Evolutionary conservation across 106 monocot species (phyloP).

Genomic region (Dioscorea zingiberensis): DNA sequence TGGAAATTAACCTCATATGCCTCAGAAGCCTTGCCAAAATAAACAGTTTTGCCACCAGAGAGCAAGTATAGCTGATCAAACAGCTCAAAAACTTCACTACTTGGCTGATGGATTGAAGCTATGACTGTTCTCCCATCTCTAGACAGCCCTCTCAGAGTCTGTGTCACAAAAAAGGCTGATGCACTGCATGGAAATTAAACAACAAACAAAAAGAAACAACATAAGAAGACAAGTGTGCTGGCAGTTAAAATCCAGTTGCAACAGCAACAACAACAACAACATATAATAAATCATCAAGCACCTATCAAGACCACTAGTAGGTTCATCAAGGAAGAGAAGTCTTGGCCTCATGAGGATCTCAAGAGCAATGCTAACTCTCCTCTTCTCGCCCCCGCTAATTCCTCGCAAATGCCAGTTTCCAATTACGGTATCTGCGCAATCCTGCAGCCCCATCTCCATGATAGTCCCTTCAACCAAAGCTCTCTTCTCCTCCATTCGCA

Average conservation of each 20-base stretch:
- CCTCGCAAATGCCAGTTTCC: slow-evolving; percentile 86
- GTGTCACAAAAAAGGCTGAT: slow-evolving; percentile 94
- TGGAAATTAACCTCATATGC: slow-evolving; percentile 71
- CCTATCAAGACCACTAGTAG: slow-evolving; percentile 98
- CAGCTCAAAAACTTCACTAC: slow-evolving; percentile 96
- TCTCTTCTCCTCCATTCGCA: slow-evolving; percentile 59
- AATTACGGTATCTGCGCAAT: slow-evolving; percentile 67
- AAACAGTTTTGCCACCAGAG: slow-evolving; percentile 87
- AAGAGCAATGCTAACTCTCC: slow-evolving; percentile 90
- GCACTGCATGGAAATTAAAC: slow-evolving; percentile 46
- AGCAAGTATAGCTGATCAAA: slow-evolving; percentile 84
- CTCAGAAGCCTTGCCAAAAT: slow-evolving; percentile 71
- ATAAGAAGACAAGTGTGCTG: too few relatives aligned
- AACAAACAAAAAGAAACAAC: slow-evolving; percentile 3
- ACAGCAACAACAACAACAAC: neutral
- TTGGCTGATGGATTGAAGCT: slow-evolving; percentile 93
- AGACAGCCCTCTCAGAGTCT: slow-evolving; percentile 77
- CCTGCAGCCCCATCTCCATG: slow-evolving; percentile 76
- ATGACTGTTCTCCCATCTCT: slow-evolving; percentile 85
- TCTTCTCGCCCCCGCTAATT: slow-evolving; percentile 91
- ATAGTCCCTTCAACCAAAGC: slow-evolving; percentile 76
- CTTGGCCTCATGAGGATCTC: slow-evolving; percentile 97
- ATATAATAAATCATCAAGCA: slow-evolving; percentile 1
- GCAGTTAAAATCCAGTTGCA: too few relatives aligned
- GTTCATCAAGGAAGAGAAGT: slow-evolving; percentile 94